Base-by-base conservation (phyloP, 2,329 filamentous ascomycete species). In the Zasmidium citrigriseum region DNA sequence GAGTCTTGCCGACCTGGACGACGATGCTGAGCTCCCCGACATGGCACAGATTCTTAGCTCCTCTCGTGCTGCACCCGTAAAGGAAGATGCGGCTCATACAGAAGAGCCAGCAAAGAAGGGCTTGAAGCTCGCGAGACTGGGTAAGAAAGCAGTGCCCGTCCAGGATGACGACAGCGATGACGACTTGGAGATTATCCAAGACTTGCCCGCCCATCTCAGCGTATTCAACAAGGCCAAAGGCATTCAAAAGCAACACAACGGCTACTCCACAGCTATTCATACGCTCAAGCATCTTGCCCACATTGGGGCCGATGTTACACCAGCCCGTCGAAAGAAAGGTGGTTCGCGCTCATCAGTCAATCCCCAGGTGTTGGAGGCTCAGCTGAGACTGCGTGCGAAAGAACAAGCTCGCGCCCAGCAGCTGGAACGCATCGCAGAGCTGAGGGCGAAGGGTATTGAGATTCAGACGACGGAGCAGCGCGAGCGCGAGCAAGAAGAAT, bases 391-490 rank as follows among this genome's bases (percentile, higher is more conserved):
- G 64, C 87, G 87, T 60, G 92, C 91, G 4, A 86, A 90, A 46
- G 83, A 89, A 60, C 95, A 99, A 74, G 93, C 92, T 46, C 86
- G 86, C 60, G 76, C 84, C 45, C 91, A 95, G 72, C 87, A 91
- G 54, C 85, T 90, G 59, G 87, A 90, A 65, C 88, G 88, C 55
- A 82, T 98, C 20, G 86, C 91, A 56, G 83, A 87, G 65, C 82
- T 99, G 44, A 86, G 85, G 68, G 87, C 89, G 11, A 91, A 89
- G 74, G 95, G 95, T 7, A 83, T 97, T 23, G 79, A 89, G 22
- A 81, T 98, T 18, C 89, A 93, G 72, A 96, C 90, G 0, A 86
- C 88, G 1, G 93, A 97, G 74, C 93, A 99, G 73, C 86, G 90
- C 20, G 89, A 93, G 70, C 85, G 86, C 29, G 89, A 96, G 71